phyloP scores from a whole-genome alignment of 371 early-diverging fungal species.

The Saksenaea vasiformis region DNA sequence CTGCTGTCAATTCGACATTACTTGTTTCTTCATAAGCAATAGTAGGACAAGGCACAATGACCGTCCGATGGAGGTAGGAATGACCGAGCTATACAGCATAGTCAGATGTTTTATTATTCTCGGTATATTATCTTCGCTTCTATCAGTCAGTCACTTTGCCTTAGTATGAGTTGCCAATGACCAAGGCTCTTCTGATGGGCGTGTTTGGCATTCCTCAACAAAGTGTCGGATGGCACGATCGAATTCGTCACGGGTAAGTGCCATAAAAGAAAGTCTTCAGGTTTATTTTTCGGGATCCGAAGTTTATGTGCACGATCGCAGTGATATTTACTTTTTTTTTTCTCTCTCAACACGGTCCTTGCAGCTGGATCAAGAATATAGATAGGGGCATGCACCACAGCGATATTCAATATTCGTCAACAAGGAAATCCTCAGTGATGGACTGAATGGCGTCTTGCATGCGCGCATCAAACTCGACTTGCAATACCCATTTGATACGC shows the following conservation, averaged over 20 bases:
- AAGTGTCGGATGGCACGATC: not conserved
- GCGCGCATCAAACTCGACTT: slow-evolving; percentile 13
- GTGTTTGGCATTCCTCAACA: not conserved
- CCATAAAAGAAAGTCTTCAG: not conserved
- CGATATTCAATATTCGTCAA: slow-evolving; percentile 7
- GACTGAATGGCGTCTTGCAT: slow-evolving; percentile 13
- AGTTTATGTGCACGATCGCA: too few relatives aligned
- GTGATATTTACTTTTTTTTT: too few relatives aligned
- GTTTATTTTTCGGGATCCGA: too few relatives aligned
- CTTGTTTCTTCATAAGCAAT: not conserved
- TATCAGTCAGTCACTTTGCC: not conserved
- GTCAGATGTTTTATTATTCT: not conserved
- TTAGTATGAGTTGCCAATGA: not conserved
- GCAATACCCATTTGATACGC: not conserved
- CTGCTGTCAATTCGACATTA: not conserved
- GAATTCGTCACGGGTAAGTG: slow-evolving; percentile 5
- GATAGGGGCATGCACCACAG: not conserved
- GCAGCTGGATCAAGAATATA: not conserved
- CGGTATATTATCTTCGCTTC: not conserved
- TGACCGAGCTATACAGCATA: not conserved
- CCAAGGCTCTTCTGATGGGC: not conserved
- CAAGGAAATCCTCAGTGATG: slow-evolving; percentile 10
- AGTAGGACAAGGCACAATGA: not conserved
- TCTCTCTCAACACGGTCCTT: not conserved
- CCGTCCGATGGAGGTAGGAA: not conserved